Evolutionary conservation across 768 basidiomycete species (phyloP).

Genomic region (Amanita subjunquillea): DNA sequence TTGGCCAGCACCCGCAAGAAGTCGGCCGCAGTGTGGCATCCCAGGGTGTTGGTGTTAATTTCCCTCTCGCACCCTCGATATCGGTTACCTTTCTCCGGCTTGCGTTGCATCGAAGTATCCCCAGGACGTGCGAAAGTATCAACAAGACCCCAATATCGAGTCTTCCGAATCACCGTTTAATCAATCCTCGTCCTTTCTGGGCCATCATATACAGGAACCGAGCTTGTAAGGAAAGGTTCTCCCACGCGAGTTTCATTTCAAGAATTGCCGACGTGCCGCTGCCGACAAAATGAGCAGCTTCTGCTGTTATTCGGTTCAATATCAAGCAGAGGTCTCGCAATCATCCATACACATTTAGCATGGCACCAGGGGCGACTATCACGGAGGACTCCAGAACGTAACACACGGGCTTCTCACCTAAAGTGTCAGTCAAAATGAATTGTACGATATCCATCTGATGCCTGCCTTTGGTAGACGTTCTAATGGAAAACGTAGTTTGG

Average conservation of each 20-base stretch:
- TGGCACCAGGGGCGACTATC: background rate
- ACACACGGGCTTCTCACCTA: background rate
- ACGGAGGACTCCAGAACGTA: background rate
- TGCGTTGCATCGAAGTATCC: background rate
- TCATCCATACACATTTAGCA: background rate
- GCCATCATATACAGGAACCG: background rate
- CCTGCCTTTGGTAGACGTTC: background rate
- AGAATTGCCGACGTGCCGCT: background rate
- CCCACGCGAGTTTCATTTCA: background rate
- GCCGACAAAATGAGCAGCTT: background rate
- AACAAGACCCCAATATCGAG: background rate
- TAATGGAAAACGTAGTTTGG: background rate
- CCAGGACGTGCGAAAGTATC: background rate
- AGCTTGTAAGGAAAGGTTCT: background rate
- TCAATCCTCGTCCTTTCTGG: background rate
- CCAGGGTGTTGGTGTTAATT: background rate
- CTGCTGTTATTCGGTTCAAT: background rate
- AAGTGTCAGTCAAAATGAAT: background rate
- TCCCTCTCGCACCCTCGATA: background rate
- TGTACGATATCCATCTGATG: slow-evolving; percentile 1
- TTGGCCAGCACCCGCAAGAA: background rate
- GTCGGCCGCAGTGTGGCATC: background rate
- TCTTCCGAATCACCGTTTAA: background rate
- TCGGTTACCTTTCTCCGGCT: background rate
- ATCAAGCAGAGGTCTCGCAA: background rate